These are phyloP conservation scores for Didymosphaeria variabile DNA, from an alignment of 2,329 filamentous ascomycete genomes.

Conservation along the genomic window DNA sequence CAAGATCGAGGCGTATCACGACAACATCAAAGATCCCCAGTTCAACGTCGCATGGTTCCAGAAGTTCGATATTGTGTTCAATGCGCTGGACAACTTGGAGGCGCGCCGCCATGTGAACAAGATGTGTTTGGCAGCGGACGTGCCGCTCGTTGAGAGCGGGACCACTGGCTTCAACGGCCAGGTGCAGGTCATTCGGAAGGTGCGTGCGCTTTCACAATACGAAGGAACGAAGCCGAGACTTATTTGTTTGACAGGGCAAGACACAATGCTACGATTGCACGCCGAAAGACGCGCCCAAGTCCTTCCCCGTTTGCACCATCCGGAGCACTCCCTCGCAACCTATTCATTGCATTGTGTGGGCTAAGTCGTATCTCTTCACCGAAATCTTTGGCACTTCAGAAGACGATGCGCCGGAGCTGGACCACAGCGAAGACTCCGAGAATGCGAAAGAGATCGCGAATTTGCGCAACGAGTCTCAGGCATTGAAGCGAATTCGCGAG, in stretches of 20 bases:
- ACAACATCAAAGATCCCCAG: constrained; percentile 89
- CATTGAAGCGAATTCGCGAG: constrained; percentile 81
- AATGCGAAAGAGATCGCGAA: constrained; percentile 91
- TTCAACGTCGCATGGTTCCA: constrained; percentile 92
- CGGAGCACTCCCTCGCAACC: constrained; percentile 94
- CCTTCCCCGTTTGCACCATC: constrained; percentile 96
- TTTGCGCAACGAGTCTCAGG: constrained; percentile 81
- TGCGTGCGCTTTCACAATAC: constrained; percentile 31
- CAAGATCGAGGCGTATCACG: constrained; percentile 87
- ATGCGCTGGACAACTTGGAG: constrained; percentile 94
- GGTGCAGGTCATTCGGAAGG: constrained; percentile 93
- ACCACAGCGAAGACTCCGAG: constrained; percentile 80
- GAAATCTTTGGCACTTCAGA: constrained; percentile 94
- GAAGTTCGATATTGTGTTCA: constrained; percentile 87
- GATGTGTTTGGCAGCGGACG: constrained; percentile 92
- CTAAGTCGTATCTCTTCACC: constrained; percentile 92
- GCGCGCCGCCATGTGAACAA: constrained; percentile 94
- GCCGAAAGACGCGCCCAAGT: constrained; percentile 87
- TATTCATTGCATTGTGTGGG: constrained; percentile 99
- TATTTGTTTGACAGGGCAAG: constrained; percentile 61
- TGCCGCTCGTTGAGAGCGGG: constrained; percentile 93
- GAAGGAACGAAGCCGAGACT: background rate
- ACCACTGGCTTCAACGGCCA: constrained; percentile 98
- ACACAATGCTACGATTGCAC: constrained; percentile 98
- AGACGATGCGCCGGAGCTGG: constrained; percentile 80